A percentile compares a stretch with the other conserved stretches of the same genome.
phyloP scores from a whole-genome alignment of 208 protist species.

The Wallacemonas sp. region DNA sequence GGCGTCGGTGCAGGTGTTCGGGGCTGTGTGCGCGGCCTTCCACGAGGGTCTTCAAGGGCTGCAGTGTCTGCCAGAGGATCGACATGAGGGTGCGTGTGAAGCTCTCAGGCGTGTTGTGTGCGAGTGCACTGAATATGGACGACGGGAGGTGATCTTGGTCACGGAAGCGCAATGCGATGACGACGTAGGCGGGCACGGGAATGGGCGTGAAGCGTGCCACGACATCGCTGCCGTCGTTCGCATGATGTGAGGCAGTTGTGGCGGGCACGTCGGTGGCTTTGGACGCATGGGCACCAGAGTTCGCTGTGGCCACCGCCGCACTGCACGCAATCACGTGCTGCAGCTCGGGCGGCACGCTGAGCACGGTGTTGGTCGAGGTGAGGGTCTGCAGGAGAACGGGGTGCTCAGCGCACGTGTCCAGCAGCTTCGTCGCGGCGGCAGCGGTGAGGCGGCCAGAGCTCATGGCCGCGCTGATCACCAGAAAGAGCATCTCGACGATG shows the following conservation, averaged over 20 bases:
- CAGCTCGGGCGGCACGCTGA: constrained; percentile 14
- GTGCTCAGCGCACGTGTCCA: constrained; percentile 14
- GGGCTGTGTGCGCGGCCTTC: constrained; percentile 5
- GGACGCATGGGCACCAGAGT: background rate
- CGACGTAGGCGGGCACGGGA: constrained; percentile 42
- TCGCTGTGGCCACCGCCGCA: background rate
- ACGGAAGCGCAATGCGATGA: constrained; percentile 36
- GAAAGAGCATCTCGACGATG: constrained; percentile 7
- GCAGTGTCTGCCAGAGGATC: constrained; percentile 23
- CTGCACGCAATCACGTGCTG: constrained; percentile 3
- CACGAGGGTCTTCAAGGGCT: constrained; percentile 17
- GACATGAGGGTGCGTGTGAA: constrained; percentile 25
- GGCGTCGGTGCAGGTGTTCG: background rate
- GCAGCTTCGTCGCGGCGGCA: constrained; percentile 4
- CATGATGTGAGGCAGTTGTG: background rate
- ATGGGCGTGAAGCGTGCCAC: constrained; percentile 12
- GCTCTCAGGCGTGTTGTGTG: constrained; percentile 25
- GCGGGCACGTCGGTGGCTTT: background rate
- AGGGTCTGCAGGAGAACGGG: constrained; percentile 3
- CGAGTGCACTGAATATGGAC: constrained; percentile 19
- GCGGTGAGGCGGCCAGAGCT: constrained; percentile 2
- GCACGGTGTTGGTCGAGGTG: constrained; percentile 9
- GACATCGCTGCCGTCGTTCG: background rate
- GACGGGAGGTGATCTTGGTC: constrained; percentile 13
- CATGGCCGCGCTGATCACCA: background rate